Evolutionary conservation across 176 grass and related monocot genomes (phyloP).

Genomic region (Eragrostis curvula): DNA sequence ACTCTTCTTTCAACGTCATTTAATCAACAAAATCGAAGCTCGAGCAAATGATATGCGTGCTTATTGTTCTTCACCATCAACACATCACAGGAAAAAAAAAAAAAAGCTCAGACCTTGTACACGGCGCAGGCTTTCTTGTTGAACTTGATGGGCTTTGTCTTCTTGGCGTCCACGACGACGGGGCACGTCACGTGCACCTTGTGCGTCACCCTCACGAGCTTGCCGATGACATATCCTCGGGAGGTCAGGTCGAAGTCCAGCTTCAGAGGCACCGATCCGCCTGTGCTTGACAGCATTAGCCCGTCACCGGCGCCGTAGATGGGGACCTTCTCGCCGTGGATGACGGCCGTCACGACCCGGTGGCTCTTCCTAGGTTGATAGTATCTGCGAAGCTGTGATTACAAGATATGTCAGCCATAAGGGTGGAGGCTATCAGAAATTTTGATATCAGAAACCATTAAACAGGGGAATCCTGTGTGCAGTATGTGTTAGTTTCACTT

Average conservation of each 20-base stretch:
- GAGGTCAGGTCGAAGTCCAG: conserved; percentile 77
- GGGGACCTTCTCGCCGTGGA: conserved; percentile 82
- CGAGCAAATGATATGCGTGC: conserved; percentile 23
- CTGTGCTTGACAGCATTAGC: conserved; percentile 57
- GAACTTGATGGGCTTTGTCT: conserved; percentile 71
- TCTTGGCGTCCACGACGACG: conserved; percentile 56
- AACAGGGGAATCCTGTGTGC: not conserved
- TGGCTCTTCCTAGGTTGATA: conserved; percentile 96
- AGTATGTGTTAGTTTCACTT: too few species aligned
- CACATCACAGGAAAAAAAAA: not conserved
- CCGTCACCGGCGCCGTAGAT: conserved; percentile 83
- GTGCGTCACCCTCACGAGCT: conserved; percentile 92
- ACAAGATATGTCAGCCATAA: not conserved
- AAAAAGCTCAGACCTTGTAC: conserved; percentile 26
- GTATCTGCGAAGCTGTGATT: conserved; percentile 76
- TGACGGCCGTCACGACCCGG: conserved; percentile 41
- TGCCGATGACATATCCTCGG: conserved; percentile 81
- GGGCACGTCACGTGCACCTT: conserved; percentile 68
- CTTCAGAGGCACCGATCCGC: conserved; percentile 66
- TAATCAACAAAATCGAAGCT: conserved; percentile 43
- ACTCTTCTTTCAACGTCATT: not conserved
- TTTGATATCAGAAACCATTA: not conserved
- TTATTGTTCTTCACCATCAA: conserved; percentile 48
- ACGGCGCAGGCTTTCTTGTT: conserved; percentile 63
- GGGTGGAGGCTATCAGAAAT: not conserved